A percentile compares a stretch with the other conserved stretches of the same genome.
Conservation (phyloP, 331 rosid genomes). For the Pyracantha coccinea region DNA sequence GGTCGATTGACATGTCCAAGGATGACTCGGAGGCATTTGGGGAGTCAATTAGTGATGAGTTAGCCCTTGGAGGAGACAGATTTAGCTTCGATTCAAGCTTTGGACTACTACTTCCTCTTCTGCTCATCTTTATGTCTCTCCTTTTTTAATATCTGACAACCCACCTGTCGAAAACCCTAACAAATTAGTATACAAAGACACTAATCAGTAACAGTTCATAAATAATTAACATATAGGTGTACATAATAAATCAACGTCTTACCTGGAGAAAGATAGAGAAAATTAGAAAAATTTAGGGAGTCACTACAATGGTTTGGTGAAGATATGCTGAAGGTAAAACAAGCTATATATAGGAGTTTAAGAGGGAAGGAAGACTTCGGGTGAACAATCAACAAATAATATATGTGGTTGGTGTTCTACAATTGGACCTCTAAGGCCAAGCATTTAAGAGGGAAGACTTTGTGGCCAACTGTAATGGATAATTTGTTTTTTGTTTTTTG, state of each 20-base stretch:
- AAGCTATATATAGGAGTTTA: not conserved
- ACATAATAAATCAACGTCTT: not conserved
- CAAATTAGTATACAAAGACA: not conserved
- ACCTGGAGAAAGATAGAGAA: not conserved
- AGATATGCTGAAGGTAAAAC: not conserved
- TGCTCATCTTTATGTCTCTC: not conserved
- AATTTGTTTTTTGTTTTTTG: too few species aligned
- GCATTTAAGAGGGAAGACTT: not conserved
- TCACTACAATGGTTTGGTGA: not conserved
- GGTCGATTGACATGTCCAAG: not conserved
- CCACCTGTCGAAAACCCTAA: not conserved
- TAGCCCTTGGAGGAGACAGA: not conserved
- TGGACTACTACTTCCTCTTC: not conserved
- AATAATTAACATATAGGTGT: not conserved
- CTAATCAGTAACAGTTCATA: not conserved
- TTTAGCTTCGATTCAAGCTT: conserved; percentile 1
- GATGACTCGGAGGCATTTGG: not conserved
- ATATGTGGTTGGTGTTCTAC: not conserved
- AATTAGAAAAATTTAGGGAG: not conserved
- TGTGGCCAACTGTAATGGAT: not conserved
- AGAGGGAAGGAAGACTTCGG: not conserved
- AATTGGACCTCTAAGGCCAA: not conserved
- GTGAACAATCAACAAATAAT: too few species aligned
- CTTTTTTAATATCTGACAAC: not conserved
- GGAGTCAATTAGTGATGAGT: not conserved